Percentiles rank a stretch among this genome's conserved stretches.
Evolutionary conservation across 2,329 filamentous ascomycete species (phyloP).

Genomic region (Neobulgaria alba): DNA sequence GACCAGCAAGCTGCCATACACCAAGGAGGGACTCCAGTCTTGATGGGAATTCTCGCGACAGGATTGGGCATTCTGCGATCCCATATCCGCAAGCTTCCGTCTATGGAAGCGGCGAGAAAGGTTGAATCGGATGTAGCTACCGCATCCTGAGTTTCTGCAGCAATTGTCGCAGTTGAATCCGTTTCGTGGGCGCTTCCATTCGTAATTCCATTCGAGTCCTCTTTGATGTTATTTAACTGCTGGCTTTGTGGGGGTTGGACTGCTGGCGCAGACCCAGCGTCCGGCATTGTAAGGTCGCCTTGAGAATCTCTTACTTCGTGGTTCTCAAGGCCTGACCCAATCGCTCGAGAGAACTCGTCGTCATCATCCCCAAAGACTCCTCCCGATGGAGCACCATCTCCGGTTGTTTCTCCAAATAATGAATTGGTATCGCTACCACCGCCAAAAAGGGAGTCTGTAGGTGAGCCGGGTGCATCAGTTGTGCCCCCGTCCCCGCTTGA

Average conservation of each 20-base stretch:
- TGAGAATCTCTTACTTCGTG: conserved; percentile 19
- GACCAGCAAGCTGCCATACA: conserved; percentile 98
- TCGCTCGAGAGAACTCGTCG: conserved; percentile 68
- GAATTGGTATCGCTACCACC: conserved; percentile 68
- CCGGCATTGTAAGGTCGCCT: conserved; percentile 22
- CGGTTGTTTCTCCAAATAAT: conserved; percentile 75
- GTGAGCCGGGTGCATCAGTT: conserved; percentile 52
- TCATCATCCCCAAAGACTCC: conserved; percentile 72
- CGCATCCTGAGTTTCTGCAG: conserved; percentile 38
- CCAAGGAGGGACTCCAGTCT: conserved; percentile 79
- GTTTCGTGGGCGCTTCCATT: background rate
- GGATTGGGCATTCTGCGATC: conserved; percentile 70
- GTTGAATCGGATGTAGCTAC: conserved; percentile 62
- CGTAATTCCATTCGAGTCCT: background rate
- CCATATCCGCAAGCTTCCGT: conserved; percentile 89
- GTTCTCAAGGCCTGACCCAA: conserved; percentile 41
- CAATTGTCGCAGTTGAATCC: conserved; percentile 11
- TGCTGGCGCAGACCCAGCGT: conserved; percentile 6
- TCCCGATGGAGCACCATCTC: conserved; percentile 40
- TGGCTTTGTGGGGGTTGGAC: conserved; percentile 14
- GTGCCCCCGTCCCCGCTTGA: conserved; percentile 34
- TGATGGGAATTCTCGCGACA: conserved; percentile 68
- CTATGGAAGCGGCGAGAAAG: conserved; percentile 81
- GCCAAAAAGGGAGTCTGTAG: conserved; percentile 67
- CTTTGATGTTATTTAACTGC: conserved; percentile 4